Evolutionary conservation across 257 asterid genomes (phyloP).

Genomic region (Mentha longifolia): DNA sequence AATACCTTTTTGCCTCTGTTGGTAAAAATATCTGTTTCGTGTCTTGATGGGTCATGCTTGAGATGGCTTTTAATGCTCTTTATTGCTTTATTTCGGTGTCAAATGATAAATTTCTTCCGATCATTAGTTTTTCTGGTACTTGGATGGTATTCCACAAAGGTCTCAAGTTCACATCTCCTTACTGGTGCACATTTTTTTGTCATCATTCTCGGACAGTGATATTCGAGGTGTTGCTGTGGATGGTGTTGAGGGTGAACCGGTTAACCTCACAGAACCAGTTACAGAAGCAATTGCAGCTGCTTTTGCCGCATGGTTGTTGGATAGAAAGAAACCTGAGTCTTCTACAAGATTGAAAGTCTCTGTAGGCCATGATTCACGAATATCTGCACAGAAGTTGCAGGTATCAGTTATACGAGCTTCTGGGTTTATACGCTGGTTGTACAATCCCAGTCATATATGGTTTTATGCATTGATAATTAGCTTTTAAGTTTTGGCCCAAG

Average conservation of each 20-base stretch:
- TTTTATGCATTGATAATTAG: constrained; percentile 20
- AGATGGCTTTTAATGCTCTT: constrained; percentile 4
- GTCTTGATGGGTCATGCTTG: constrained; percentile 11
- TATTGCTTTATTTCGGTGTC: background rate
- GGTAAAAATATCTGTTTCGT: background rate
- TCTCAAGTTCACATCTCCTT: constrained; percentile 26
- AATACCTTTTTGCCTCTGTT: background rate
- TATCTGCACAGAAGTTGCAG: constrained; percentile 90
- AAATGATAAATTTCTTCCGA: background rate
- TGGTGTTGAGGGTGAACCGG: constrained; percentile 93
- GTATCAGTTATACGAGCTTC: constrained; percentile 40
- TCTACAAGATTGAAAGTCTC: constrained; percentile 77
- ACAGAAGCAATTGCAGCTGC: constrained; percentile 98
- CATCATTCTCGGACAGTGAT: constrained; percentile 62
- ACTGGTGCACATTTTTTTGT: background rate
- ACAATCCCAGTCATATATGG: constrained; percentile 19
- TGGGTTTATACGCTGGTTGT: constrained; percentile 10
- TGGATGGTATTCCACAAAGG: constrained; percentile 12
- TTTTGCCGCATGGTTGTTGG: constrained; percentile 85
- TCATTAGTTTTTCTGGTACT: constrained; percentile 23
- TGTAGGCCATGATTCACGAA: constrained; percentile 93
- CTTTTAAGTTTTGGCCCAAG: constrained; percentile 4
- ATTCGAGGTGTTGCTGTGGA: constrained; percentile 97
- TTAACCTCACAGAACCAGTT: constrained; percentile 82
- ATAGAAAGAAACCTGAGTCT: constrained; percentile 64